These are phyloP conservation scores for Xylaria cubensis DNA, from an alignment of 495 filamentous ascomycete genomes.

Conservation along the genomic window DNA sequence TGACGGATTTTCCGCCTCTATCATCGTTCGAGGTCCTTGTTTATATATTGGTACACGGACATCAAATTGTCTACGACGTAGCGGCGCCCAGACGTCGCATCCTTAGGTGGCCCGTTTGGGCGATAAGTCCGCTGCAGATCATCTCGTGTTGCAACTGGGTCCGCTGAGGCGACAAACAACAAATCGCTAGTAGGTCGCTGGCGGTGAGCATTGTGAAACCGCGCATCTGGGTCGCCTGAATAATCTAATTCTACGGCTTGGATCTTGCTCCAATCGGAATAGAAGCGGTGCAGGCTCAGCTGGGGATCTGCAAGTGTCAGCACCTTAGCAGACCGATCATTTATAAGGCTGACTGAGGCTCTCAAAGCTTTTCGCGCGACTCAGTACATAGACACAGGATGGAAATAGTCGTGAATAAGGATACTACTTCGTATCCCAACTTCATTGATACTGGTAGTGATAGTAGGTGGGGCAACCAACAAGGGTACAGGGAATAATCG, in stretches of 20 bases:
- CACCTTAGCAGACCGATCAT: not conserved
- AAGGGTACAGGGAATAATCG: not conserved
- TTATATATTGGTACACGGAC: not conserved
- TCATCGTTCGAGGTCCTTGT: not conserved
- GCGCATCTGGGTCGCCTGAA: not conserved
- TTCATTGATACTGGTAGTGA: not conserved
- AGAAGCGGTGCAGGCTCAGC: not conserved
- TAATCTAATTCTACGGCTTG: not conserved
- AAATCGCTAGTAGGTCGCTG: not conserved
- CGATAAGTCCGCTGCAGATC: slow-evolving; percentile 20
- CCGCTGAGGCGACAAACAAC: slow-evolving; percentile 1
- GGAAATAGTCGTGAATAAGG: slow-evolving; percentile 12
- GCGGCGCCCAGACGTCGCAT: slow-evolving; percentile 9
- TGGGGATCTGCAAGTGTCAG: not conserved
- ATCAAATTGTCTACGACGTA: too few species aligned
- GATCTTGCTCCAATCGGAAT: not conserved
- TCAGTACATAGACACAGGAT: not conserved
- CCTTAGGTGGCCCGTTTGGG: not conserved
- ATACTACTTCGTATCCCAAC: not conserved
- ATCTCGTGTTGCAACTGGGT: slow-evolving; percentile 22
- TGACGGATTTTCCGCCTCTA: not conserved
- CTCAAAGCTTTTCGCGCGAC: not conserved
- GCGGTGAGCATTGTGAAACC: slow-evolving; percentile 13
- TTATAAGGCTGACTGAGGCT: not conserved
- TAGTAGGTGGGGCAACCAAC: not conserved